Evolutionary conservation across 805 yeast species (phyloP).

Genomic region (Sporopachydermia lactativora): DNA sequence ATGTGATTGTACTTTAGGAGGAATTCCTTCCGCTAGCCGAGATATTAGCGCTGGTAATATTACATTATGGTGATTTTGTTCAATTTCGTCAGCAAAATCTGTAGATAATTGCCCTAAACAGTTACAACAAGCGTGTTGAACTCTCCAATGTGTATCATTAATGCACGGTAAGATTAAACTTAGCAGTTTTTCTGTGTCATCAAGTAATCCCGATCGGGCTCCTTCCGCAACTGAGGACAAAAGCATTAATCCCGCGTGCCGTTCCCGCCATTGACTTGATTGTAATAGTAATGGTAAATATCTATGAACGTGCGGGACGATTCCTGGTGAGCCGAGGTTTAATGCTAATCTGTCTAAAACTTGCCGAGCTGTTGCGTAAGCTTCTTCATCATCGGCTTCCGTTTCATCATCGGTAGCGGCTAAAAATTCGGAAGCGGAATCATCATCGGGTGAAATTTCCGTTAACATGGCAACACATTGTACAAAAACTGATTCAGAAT

Average conservation of each 20-base stretch:
- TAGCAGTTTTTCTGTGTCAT: conserved; percentile 67
- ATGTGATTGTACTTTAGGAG: conserved; percentile 89
- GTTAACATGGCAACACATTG: conserved; percentile 76
- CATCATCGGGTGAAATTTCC: conserved; percentile 82
- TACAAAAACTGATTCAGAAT: conserved; percentile 57
- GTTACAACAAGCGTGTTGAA: conserved; percentile 94
- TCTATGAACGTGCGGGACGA: conserved; percentile 79
- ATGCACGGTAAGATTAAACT: conserved; percentile 80
- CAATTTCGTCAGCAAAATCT: conserved; percentile 84
- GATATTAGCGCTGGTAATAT: conserved; percentile 83
- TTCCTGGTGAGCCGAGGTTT: conserved; percentile 65
- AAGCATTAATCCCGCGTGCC: conserved; percentile 96
- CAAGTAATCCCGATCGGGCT: conserved; percentile 74
- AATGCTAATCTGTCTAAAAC: conserved; percentile 85
- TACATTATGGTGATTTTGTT: conserved; percentile 62
- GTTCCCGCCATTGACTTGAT: conserved; percentile 78
- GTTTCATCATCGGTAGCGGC: conserved; percentile 63
- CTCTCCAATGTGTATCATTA: conserved; percentile 81
- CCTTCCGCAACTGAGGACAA: conserved; percentile 96
- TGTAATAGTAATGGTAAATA: conserved; percentile 72
- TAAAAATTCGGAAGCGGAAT: conserved; percentile 80
- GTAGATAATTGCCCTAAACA: conserved; percentile 95
- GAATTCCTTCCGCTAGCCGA: conserved; percentile 50
- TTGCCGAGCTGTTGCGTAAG: conserved; percentile 86
- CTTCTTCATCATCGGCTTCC: conserved; percentile 72